Evolutionary conservation across 345 rosid genomes (phyloP).

Genomic region (Hibiscus mutabilis): DNA sequence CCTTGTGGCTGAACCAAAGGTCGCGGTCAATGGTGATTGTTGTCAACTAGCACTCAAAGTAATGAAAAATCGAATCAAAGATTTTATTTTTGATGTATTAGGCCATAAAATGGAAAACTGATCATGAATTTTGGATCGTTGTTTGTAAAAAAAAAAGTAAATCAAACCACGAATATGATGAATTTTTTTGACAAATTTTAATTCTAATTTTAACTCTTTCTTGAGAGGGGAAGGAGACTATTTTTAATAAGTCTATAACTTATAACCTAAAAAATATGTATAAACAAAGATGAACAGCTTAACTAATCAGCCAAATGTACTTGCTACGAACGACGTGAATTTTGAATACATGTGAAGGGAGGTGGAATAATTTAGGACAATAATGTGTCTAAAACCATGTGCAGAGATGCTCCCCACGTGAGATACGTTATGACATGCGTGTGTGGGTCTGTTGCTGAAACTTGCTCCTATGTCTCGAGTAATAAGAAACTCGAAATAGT

Average conservation of each 20-base stretch:
- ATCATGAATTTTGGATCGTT: background rate
- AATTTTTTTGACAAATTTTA: no score
- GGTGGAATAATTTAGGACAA: slow-evolving; percentile 16
- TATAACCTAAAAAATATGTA: no score
- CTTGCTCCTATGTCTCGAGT: background rate
- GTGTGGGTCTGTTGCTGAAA: slow-evolving; percentile 25
- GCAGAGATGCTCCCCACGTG: slow-evolving; percentile 41
- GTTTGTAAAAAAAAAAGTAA: background rate
- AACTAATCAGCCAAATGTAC: no score
- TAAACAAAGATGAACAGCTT: no score
- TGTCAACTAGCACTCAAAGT: no score
- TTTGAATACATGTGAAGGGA: background rate
- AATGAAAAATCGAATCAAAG: background rate
- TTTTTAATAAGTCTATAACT: no score
- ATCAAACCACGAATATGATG: background rate
- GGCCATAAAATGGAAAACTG: background rate
- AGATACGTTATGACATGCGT: slow-evolving; percentile 22
- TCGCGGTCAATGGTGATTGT: background rate
- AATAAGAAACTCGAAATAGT: no score
- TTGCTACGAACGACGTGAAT: no score
- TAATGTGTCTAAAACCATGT: slow-evolving; percentile 35
- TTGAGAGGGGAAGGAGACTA: no score
- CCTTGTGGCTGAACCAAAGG: slow-evolving; percentile 5
- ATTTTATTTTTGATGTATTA: background rate
- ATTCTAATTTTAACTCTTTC: no score